Percentiles rank a stretch among this genome's conserved stretches.
Evolutionary conservation across 441 rosid species (phyloP).

Genomic region (Viola pubescens): DNA sequence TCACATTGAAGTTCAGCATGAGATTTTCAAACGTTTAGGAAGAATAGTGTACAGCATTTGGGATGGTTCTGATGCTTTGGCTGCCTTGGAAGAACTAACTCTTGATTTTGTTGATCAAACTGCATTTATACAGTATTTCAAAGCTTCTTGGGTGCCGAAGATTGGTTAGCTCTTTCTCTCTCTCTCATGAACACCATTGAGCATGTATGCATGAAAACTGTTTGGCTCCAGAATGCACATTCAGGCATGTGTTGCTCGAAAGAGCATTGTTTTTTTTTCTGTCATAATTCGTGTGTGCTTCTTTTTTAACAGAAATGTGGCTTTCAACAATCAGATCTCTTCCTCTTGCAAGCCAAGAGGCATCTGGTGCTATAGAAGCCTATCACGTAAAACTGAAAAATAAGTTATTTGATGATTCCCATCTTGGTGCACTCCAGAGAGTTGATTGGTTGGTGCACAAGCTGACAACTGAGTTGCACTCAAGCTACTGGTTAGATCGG

Average conservation of each 20-base stretch:
- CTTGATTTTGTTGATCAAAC: slow-evolving; percentile 78
- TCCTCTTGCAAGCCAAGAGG: slow-evolving; percentile 95
- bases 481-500: slow-evolving; percentile 88
- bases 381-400: slow-evolving; percentile 86
- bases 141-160: slow-evolving; percentile 77
- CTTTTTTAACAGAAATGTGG: slow-evolving; percentile 70
- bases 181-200: not conserved
- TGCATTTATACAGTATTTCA: slow-evolving; percentile 63
- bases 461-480: slow-evolving; percentile 83
- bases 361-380: slow-evolving; percentile 92
- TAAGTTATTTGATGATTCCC: slow-evolving; percentile 82
- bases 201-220: not conserved
- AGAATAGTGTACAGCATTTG: slow-evolving; percentile 56
- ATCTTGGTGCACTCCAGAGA: slow-evolving; percentile 83
- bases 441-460: slow-evolving; percentile 96
- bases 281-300: slow-evolving; percentile 1
- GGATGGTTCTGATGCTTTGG: slow-evolving; percentile 45
- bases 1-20: slow-evolving; percentile 59
- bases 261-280: slow-evolving; percentile 1
- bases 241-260: not conserved
- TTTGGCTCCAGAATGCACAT: not conserved
- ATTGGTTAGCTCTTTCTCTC: slow-evolving; percentile 52
- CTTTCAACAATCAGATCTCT: slow-evolving; percentile 62
- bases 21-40: slow-evolving; percentile 72
- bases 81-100: slow-evolving; percentile 49